Base-by-base conservation (phyloP, 2,329 filamentous ascomycete genomes). In the Zarea fungicola region DNA sequence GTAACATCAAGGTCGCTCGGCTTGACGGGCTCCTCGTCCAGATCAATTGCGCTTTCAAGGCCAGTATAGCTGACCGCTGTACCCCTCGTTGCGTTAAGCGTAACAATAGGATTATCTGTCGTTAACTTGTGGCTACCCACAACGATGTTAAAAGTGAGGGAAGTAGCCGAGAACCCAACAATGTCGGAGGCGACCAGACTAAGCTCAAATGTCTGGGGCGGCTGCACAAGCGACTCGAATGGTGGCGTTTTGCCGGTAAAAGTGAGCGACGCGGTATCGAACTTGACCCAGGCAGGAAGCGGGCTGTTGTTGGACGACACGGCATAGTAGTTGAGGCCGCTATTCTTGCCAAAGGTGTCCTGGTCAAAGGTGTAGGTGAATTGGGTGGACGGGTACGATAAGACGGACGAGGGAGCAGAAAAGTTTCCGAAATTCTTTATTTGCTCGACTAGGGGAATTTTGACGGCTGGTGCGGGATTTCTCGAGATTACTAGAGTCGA, bases 241-340 rank as follows among this genome's bases (percentile, higher is more conserved):
- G 81, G 69, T 1, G 89, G 89, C 2, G 85, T 85, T 28, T 68
- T 78, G 21, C 90, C 90, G 1, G 77, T 79, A 58, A 95, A 95
- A 1, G 74, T 75, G 32, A 95, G 68, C 1, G 66, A 73, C 2
- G 62, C 62, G 1, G 77, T 62, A 56, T 93, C 78, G 59, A 96
- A 96, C n/a, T 70, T 70, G 37, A 95, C 71, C 90, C 90, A 96
- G 1, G 89, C 84, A 18, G 90, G 90, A 29, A 96, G 70, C 29
- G 90, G 89, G n/a, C 86, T 87, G 59, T 87, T 87, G 59, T 92
- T 79, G 5, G 74, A 75, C 4, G 87, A 85, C 3, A 85, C 82
- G 8, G 88, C 87, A 61, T 93, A 92, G 64, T 90, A 95, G 50
- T 81, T 80, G 43, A 83, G 74, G 14, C 67, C 69, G 9, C 71